phyloP scores from a whole-genome alignment of 1,284 basidiomycete species.

The Sporisorium iseilematis-ciliati region DNA sequence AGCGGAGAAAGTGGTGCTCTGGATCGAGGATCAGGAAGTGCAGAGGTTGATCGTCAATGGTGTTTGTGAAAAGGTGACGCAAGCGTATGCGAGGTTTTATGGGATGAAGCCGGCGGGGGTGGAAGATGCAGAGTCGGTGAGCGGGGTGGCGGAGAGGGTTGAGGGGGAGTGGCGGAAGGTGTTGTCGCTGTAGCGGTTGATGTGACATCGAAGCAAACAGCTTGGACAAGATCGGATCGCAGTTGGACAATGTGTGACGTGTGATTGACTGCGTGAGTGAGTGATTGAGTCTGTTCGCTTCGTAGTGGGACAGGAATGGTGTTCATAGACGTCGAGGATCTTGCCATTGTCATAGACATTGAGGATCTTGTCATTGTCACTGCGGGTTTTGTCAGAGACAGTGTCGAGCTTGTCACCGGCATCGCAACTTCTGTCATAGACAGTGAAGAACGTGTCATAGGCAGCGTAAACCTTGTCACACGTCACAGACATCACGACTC shows the following conservation, averaged over 20 bases:
- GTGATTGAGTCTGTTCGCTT: neutral
- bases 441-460: no score
- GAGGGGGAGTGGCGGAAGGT: conserved; percentile 12
- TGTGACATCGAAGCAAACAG: neutral
- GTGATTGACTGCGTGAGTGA: neutral
- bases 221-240: no score
- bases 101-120: conserved; percentile 8
- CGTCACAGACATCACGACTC: no score
- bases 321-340: no score
- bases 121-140: neutral
- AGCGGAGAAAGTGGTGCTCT: conserved; percentile 24
- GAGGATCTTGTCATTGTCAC: no score
- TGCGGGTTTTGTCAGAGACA: no score
- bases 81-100: conserved; percentile 15
- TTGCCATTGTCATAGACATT: no score
- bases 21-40: conserved; percentile 43
- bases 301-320: no score
- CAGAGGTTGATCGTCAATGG: conserved; percentile 14
- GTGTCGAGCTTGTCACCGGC: no score
- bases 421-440: no score
- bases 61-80: conserved; percentile 4
- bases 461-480: no score
- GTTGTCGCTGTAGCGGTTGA: conserved; percentile 2
- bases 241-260: no score
- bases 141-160: conserved; percentile 18